Conservation (phyloP, 148 eudicot genomes). For the Cornus suecica region DNA sequence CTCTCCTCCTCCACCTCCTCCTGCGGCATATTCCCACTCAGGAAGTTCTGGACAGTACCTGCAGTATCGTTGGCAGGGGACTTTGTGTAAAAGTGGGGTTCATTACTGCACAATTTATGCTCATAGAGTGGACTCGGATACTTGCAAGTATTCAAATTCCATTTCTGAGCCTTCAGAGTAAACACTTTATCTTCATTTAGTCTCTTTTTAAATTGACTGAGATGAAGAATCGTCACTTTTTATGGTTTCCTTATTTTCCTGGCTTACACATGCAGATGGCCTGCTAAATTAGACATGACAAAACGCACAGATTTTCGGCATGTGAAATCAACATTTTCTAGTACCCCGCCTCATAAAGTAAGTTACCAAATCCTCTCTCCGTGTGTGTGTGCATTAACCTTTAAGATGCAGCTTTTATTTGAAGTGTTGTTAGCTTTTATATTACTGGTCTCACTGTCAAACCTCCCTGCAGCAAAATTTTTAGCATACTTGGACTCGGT, state of each 20-base stretch:
- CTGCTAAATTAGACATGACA: slow-evolving; percentile 88
- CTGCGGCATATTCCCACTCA: slow-evolving; percentile 29
- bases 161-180: slow-evolving; percentile 88
- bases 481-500: too few relatives aligned
- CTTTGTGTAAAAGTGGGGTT: slow-evolving; percentile 86
- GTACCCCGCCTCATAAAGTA: slow-evolving; percentile 72
- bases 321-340: slow-evolving; percentile 77
- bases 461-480: too few relatives aligned
- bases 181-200: slow-evolving; percentile 20
- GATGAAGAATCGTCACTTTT: slow-evolving; percentile 8
- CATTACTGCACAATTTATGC: slow-evolving; percentile 74
- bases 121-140: slow-evolving; percentile 63
- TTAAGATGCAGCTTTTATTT: too few relatives aligned
- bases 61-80: slow-evolving; percentile 75
- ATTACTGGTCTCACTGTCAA: too few relatives aligned
- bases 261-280: slow-evolving; percentile 67
- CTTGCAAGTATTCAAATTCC: slow-evolving; percentile 64
- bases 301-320: slow-evolving; percentile 95
- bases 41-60: slow-evolving; percentile 24
- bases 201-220: neutral
- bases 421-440: too few relatives aligned
- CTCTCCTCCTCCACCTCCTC: slow-evolving; percentile 42
- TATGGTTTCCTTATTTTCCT: neutral
- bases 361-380: slow-evolving; percentile 20
- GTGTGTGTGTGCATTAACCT: too few relatives aligned